These are phyloP conservation scores for Xylariaceae sp. DNA, from an alignment of 2,329 filamentous ascomycete species.

Conservation along the genomic window DNA sequence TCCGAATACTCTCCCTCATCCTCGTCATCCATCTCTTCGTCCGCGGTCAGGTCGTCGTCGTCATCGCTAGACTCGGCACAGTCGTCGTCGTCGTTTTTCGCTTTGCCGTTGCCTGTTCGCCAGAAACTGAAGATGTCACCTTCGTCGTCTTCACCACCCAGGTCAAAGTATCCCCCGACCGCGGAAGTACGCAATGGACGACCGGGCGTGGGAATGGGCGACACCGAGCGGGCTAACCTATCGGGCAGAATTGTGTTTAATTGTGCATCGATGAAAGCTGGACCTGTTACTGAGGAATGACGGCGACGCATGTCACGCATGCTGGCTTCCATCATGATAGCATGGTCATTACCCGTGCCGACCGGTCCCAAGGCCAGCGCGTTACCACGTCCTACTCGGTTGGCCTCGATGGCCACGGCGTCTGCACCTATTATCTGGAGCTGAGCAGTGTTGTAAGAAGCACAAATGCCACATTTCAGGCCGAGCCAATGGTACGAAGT, in stretches of 20 bases:
- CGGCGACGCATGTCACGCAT: slow-evolving; percentile 30
- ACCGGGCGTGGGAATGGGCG: slow-evolving; percentile 32
- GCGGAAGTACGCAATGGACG: slow-evolving; percentile 20
- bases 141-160: slow-evolving; percentile 43
- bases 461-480: slow-evolving; percentile 73
- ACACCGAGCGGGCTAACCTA: slow-evolving; percentile 41
- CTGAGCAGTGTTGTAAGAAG: slow-evolving; percentile 65
- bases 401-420: slow-evolving; percentile 19
- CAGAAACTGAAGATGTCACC: slow-evolving; percentile 56
- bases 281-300: slow-evolving; percentile 29
- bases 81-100: slow-evolving; percentile 31
- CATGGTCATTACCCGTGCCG: slow-evolving; percentile 11
- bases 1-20: slow-evolving; percentile 42
- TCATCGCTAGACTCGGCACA: slow-evolving; percentile 28
- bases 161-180: slow-evolving; percentile 19
- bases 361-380: slow-evolving; percentile 19
- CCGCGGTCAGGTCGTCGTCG: slow-evolving; percentile 30
- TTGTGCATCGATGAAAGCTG: slow-evolving; percentile 16
- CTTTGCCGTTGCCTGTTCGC: slow-evolving; percentile 37
- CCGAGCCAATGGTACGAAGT: slow-evolving; percentile 93
- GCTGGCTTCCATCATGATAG: slow-evolving; percentile 12
- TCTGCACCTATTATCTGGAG: slow-evolving; percentile 51
- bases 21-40: slow-evolving; percentile 41
- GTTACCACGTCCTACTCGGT: slow-evolving; percentile 16
- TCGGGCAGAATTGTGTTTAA: slow-evolving; percentile 31